Evolutionary conservation across 768 basidiomycete genomes (phyloP), one percentile per base, ranked within the genome.

Genomic region (Russula sp.): DNA sequence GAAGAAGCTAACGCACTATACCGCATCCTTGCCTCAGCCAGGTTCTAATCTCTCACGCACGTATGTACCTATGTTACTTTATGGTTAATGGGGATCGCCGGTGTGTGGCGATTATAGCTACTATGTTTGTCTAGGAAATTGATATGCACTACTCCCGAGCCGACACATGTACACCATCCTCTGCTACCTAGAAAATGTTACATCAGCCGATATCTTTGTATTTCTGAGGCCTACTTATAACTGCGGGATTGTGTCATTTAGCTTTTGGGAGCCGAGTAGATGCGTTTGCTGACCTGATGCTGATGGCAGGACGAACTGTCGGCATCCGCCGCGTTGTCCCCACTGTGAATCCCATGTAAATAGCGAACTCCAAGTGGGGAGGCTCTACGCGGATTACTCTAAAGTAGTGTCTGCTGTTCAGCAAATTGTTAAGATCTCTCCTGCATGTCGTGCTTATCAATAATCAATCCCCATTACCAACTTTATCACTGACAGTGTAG

Each of bases 1-100:
- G 88, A 89, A 71, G 90, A 92, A 68, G 90, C 90, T 20, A 90
- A 87, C 67, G 73, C 79, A 63, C 79, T 92, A 51, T 92, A 91
- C 71, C 83, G 89, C 24, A 71, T 80, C 54, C 78, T 92, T 67
- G 88, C 82, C 51, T 74, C 72, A 50, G 73, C 74, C 58, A 73
- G 78, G 64, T 73, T 75, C 64, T 75, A 68, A 71, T 60, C 51
- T 57, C 36, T 34, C 28, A 40, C 5, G n/a, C 28, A 40, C 28
- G 53, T 51, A 64, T 60, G 62, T 34, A 28, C 50, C 24, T 59
- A 59, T 57, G 62, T 16, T 50, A 56, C 48, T n/a, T 49, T 56
- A 50, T 56, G 38, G 44, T n/a, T 49, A n/a, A 50, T 50, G 53
- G 16, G 18, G 32, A 22, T n/a, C n/a, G 22, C 30, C 16, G 20